These are phyloP conservation scores for Phytophthora aleatoria DNA, from an alignment of 352 stramenopile genomes.

Conservation along the genomic window DNA sequence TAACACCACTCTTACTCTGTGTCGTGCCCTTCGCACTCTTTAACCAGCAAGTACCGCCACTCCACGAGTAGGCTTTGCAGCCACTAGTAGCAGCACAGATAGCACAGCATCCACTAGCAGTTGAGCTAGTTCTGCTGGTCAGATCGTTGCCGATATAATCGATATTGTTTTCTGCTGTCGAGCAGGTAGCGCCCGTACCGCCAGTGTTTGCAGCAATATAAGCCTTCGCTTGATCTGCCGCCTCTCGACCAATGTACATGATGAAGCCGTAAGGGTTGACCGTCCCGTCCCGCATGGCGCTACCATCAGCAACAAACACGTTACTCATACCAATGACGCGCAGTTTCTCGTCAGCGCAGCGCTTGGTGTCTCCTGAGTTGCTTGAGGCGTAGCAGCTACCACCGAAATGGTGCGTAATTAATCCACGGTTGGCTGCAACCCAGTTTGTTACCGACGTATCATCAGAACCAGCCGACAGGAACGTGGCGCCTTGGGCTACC, in stretches of 20 bases:
- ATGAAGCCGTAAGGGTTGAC: conserved; percentile 77
- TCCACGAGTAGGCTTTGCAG: conserved; percentile 60
- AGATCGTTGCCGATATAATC: conserved; percentile 54
- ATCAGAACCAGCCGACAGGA: conserved; percentile 42
- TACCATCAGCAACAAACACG: conserved; percentile 68
- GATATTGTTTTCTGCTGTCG: conserved; percentile 33
- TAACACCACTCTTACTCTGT: conserved; percentile 10
- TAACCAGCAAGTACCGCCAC: conserved; percentile 60
- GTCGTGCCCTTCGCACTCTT: conserved; percentile 43
- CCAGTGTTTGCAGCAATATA: conserved; percentile 28
- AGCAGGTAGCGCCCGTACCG: conserved; percentile 21
- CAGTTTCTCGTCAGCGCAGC: conserved; percentile 65
- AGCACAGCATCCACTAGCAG: conserved; percentile 40
- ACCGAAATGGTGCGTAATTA: conserved; percentile 67
- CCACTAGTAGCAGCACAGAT: conserved; percentile 30
- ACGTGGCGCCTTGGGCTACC: conserved; percentile 47
- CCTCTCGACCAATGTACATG: conserved; percentile 74
- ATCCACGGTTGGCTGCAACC: conserved; percentile 40
- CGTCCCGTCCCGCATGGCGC: conserved; percentile 63
- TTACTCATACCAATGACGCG: conserved; percentile 68
- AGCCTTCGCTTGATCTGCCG: conserved; percentile 35
- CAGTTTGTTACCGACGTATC: conserved; percentile 37
- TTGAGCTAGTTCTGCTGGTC: conserved; percentile 28
- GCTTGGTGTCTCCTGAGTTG: conserved; percentile 43
- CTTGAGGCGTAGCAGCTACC: conserved; percentile 72